Conservation (phyloP, 2,329 filamentous ascomycete species). For the Diaporthe sp. region DNA sequence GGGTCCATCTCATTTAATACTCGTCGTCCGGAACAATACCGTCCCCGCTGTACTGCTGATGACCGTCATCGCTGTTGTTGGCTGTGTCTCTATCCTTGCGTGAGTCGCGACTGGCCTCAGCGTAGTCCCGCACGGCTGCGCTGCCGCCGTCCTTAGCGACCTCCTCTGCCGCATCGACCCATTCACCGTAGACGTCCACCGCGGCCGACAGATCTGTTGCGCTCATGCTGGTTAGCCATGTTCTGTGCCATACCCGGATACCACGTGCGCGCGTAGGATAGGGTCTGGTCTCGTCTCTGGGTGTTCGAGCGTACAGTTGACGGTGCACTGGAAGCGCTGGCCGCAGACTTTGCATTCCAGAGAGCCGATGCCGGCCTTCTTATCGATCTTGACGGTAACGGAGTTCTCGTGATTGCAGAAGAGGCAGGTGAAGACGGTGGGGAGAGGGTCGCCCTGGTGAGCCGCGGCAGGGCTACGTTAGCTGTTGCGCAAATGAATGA, state of each 20-base stretch:
- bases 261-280: background rate
- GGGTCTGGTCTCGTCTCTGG: background rate
- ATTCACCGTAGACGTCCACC: conserved; percentile 97
- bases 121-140: conserved; percentile 44
- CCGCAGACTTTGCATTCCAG: conserved; percentile 94
- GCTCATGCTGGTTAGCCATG: conserved; percentile 17
- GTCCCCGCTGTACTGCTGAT: conserved; percentile 66
- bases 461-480: conserved; percentile 1
- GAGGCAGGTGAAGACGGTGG: conserved; percentile 92
- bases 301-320: conserved; percentile 79
- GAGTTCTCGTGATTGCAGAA: conserved; percentile 99
- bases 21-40: conserved; percentile 69
- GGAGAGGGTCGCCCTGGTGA: conserved; percentile 75
- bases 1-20: conserved; percentile 56
- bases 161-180: conserved; percentile 84
- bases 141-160: conserved; percentile 46
- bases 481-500: conserved; percentile 18
- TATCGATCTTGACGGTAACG: conserved; percentile 91
- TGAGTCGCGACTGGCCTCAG: conserved; percentile 41
- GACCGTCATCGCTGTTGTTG: conserved; percentile 64
- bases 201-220: conserved; percentile 84
- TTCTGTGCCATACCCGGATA: background rate
- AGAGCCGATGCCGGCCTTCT: conserved; percentile 88
- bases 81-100: conserved; percentile 46
- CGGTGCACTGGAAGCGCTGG: conserved; percentile 91